Base-by-base conservation (phyloP, 495 filamentous ascomycete species). In the Penicillium roqueforti region DNA sequence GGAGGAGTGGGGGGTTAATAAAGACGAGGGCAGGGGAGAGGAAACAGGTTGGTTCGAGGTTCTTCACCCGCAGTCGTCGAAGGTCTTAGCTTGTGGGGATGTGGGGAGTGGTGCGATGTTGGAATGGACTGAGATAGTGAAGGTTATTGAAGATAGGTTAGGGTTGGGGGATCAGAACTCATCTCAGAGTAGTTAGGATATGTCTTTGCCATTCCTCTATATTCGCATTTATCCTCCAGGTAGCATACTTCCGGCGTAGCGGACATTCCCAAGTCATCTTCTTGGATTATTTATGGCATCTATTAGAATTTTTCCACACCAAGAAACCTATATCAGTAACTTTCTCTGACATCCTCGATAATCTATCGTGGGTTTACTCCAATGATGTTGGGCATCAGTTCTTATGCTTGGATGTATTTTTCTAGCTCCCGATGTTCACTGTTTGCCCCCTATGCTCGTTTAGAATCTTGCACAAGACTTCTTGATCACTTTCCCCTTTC, bases 21-120 rank as follows among this genome's bases (percentile, higher is more conserved):
- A 8, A 16, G 25, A 51, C 29, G 28, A 43, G 39, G 43, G 61
- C 56, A 50, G 6, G 16, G 37, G 32, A 18, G 67, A 68, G 26
- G 55, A 53, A 18, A 68, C 64, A 31, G 84, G 81, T 2, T 91
- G 87, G 88, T 80, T 89, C 57, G 76, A 87, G 61, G 81, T 90
- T 23, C 63, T 91, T 55, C 55, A 61, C 31, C 85, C 86, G 3
- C 68, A 75, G 54, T 79, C 75, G 65, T 64, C 58, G 42, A 90
- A 89, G 67, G 73, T 73, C 18, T 68, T 91, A 54, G 88, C 87
- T 6, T 88, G 86, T 66, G 88, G 87, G 3, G 84, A 87, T 62
- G 73, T 81, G 9, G 86, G 86, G 4, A 66, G 74, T 22, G 86
- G 86, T 19, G 86, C 79, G 3, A 89, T 89, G 86, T 71, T 67